Base-by-base conservation (phyloP, 805 yeast genomes). In the baker's yeast (Saccharomyces cerevisiae) region DNA sequence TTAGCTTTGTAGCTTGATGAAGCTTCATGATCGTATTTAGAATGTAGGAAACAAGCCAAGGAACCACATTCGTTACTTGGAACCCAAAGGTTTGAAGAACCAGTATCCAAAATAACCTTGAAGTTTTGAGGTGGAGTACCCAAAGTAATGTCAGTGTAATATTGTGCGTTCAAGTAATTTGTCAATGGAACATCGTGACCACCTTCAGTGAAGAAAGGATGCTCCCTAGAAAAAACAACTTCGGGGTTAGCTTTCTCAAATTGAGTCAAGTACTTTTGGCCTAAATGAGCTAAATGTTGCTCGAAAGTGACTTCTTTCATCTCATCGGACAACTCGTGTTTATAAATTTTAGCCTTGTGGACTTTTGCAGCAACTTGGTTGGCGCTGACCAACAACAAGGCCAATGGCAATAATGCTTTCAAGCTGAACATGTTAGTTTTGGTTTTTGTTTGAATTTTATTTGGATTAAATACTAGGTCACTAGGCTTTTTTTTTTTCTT, bases 61-160 rank as follows among this genome's bases (percentile, higher is more conserved):
- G 97, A 89, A 50, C 89, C 77, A 76, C 99, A 94, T 61, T 88
- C 90, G 47, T 78, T 61, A 57, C 95, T 81, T 53, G 99, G 99
- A 59, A 94, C 89, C 99, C 99, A 94, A 75, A 94, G 78, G 74
- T 94, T 94, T 48, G 97, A 87, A 48, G 96, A 88, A 46, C 99
- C 99, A 27, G 99, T 92, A 73, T 94, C 99, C 66, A 94, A 78
- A 59, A 94, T 83, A 51, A 94, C 98, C 78, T 92, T 92, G 75
- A 94, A 94, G 17, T 80, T 70, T 76, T 94, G 99, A 50, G 87
- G 89, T 9, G 99, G 99, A 46, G 96, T 87, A 62, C 99, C 99
- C 55, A 94, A 67, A 55, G 83, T 77, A 64, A 94, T 87, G 68
- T 92, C 97, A 47, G 99, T 86, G 71, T 79, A 94, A 74, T 94